A percentile compares a stretch with the other conserved stretches of the same genome.
Evolutionary conservation across 2,329 filamentous ascomycete species (phyloP).

Genomic region (Colletotrichum nymphaeae): DNA sequence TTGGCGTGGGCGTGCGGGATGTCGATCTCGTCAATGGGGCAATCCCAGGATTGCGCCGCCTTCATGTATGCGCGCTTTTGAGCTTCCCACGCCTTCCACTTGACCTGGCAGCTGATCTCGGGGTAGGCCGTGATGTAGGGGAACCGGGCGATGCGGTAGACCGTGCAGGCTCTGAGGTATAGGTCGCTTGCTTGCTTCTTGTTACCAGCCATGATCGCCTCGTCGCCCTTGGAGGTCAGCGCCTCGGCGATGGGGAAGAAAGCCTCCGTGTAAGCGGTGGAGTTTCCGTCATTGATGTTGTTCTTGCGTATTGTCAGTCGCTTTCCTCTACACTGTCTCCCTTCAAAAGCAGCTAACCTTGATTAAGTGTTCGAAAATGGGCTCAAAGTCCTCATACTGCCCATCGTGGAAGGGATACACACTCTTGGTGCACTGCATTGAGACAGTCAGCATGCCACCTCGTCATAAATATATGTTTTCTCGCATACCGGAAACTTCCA

Average conservation of each 20-base stretch:
- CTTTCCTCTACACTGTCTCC: no score
- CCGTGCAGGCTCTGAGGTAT: constrained; percentile 76
- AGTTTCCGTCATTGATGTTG: constrained; percentile 73
- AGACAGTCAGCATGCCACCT: constrained; percentile 1
- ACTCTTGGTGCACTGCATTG: constrained; percentile 63
- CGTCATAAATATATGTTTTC: background rate
- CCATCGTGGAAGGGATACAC: constrained; percentile 83
- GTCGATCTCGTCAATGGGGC: constrained; percentile 70
- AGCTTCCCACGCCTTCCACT: constrained; percentile 72
- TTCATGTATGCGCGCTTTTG: constrained; percentile 74
- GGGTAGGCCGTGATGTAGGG: constrained; percentile 63
- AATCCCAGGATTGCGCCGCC: constrained; percentile 63
- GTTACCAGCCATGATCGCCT: constrained; percentile 60
- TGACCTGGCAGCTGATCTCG: constrained; percentile 52
- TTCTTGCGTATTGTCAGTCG: constrained; percentile 45
- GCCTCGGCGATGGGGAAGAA: constrained; percentile 72
- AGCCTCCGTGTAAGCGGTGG: constrained; percentile 71
- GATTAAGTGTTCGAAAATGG: constrained; percentile 74
- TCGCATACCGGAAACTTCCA: constrained; percentile 75
- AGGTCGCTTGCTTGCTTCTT: constrained; percentile 66
- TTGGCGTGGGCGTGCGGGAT: constrained; percentile 68
- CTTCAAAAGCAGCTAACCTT: constrained; percentile 48
- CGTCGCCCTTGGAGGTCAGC: constrained; percentile 64
- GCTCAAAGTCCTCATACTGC: constrained; percentile 74
- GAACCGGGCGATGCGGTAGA: constrained; percentile 81